Conservation (phyloP, 805 yeast species). For the Hanseniaspora thailandica region DNA sequence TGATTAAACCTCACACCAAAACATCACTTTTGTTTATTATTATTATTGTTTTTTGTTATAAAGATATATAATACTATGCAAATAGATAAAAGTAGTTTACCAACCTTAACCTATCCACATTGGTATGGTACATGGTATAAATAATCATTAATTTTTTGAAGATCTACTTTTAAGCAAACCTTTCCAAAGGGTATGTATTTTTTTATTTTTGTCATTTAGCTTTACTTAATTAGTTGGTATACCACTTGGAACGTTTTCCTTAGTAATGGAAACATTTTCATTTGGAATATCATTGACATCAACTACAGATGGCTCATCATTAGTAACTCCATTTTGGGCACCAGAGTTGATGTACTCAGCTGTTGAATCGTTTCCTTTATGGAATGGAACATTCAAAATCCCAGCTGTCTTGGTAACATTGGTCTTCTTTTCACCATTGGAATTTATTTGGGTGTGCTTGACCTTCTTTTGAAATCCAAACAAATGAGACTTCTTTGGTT, state of each 20-base stretch:
- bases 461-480: background rate
- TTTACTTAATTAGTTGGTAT: background rate
- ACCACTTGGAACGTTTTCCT: background rate
- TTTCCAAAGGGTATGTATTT: background rate
- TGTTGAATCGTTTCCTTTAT: conserved; percentile 4
- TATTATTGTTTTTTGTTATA: too few relatives aligned
- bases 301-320: background rate
- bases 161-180: too few relatives aligned
- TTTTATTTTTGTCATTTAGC: background rate
- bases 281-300: background rate
- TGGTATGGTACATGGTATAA: background rate
- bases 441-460: background rate
- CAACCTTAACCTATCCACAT: too few relatives aligned
- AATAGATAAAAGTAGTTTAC: too few relatives aligned
- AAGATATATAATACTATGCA: too few relatives aligned
- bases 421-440: background rate
- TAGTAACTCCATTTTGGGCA: background rate
- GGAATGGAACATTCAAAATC: conserved; percentile 15
- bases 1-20: too few relatives aligned
- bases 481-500: background rate
- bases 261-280: background rate
- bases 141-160: too few relatives aligned
- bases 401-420: conserved; percentile 1
- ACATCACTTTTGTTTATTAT: too few relatives aligned
- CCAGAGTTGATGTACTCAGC: background rate